Conservation (phyloP, 2,329 filamentous ascomycete species). For the Claviceps digitariae region DNA sequence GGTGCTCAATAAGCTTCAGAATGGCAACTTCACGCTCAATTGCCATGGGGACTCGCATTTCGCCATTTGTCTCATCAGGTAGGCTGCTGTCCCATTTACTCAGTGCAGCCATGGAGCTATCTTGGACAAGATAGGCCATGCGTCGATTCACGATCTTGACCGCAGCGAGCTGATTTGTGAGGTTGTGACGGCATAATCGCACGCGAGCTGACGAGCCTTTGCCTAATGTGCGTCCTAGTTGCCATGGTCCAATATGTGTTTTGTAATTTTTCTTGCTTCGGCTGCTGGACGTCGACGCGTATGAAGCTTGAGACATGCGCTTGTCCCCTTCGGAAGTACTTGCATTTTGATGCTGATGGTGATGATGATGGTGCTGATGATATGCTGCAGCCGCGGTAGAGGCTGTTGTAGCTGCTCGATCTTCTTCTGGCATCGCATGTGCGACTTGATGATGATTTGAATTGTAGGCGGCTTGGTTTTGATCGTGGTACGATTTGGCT, state of each 20-base stretch:
- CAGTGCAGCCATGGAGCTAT: conserved; percentile 72
- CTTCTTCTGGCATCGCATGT: conserved; percentile 1
- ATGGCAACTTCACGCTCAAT: conserved; percentile 94
- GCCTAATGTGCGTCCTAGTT: conserved; percentile 76
- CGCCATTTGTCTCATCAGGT: conserved; percentile 41
- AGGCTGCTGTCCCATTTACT: conserved; percentile 55
- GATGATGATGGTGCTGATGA: not conserved
- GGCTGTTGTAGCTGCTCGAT: not conserved
- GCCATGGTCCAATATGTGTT: conserved; percentile 86
- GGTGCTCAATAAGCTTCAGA: conserved; percentile 91
- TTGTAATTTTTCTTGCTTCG: conserved; percentile 35
- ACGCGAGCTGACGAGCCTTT: conserved; percentile 84
- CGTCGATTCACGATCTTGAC: conserved; percentile 91
- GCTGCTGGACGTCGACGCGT: conserved; percentile 26
- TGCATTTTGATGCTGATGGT: conserved; percentile 3
- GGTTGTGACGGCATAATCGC: conserved; percentile 65
- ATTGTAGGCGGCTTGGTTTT: conserved; percentile 7
- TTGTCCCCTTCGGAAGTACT: conserved; percentile 21
- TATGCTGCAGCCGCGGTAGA: not conserved
- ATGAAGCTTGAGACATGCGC: conserved; percentile 27
- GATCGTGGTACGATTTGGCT: conserved; percentile 19
- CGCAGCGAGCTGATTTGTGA: conserved; percentile 70
- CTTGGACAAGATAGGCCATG: conserved; percentile 66
- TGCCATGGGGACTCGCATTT: conserved; percentile 66
- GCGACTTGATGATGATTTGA: conserved; percentile 4